Evolutionary conservation across 2,329 filamentous ascomycete species (phyloP), one percentile per base, ranked within the genome.

Genomic region (Alternaria sp.): DNA sequence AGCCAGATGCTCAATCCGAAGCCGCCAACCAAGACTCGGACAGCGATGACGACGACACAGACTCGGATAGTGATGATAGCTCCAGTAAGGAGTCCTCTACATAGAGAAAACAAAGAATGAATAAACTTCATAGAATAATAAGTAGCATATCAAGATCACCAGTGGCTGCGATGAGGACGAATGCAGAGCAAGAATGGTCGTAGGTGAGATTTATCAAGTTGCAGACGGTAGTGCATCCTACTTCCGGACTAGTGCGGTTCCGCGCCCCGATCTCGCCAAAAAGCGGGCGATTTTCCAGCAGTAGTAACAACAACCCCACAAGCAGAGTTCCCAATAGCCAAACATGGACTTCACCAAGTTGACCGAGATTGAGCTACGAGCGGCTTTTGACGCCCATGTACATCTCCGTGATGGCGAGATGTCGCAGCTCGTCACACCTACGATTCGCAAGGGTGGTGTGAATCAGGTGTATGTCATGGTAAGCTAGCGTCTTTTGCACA

Each of bases 391-490:
- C 53, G 81, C 83, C 58, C 82, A 81, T 63, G 83, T 86, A 46
- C 84, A 86, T 68, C 72, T 86, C 48, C 78, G 84, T 32, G 82
- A 85, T 74, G 82, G 81, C 16, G 78, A 81, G 30, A 85, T 85
- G 83, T 81, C 81, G 62, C 79, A 83, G 71, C 73, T 82, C 2
- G 83, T 86, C 53, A 81, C 81, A 32, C 82, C 82, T 5, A 84
- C 81, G 22, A 84, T 85, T 66, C 79, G 83, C 51, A 66, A 77
- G 61, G 84, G 84, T 60, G 84, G 83, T 62, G 82, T 83, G 61
- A 83, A 85, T 71, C 83, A 81, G 32, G 83, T 86, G 38, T 85
- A 81, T 75, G 83, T 86, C 32, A 85, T 85, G 82, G 81, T 83
- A 75, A 69, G 79, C 59, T 39, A 39, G n/a, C n/a, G 36, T 20